Base-by-base conservation (phyloP, 306 rosid genomes). In the Coriaria nepalensis region DNA sequence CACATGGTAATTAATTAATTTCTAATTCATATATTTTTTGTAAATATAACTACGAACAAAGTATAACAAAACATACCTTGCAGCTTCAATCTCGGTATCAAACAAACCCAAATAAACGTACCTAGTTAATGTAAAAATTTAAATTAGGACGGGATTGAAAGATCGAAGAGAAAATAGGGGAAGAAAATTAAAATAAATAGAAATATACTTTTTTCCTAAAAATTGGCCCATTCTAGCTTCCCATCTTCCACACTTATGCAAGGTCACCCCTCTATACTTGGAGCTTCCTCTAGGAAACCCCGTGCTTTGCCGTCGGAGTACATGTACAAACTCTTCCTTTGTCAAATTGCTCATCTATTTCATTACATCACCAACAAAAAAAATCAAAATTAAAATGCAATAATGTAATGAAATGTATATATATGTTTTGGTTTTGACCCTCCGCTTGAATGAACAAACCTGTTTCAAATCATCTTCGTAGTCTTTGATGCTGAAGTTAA, bases 191-290 rank as follows among this genome's bases (percentile, higher is more conserved):
- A 35, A 11, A 36, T 10, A 40, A 37, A 43, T 6, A 52, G 34
- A 47, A 47, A 47, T 13, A 36, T 79, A 90, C 98, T 90, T 90
- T 90, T 85, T 90, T 64, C 98, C 95, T 56, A 90, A 67, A 68
- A 90, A 81, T 62, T 90, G 98, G 50, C 95, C 98, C 98, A 90
- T 90, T 29, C 98, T 56, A 29, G 95, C 95, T 37, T 90, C 98
- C 98, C 98, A 90, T 79, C 98, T 77, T 59, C 98, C 98, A 71
- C 98, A 90, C 66, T 90, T 90, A 47, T 90, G 98, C 80, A 90
- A 73, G 56, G 98, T 90, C 6, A 90, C 98, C 20, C 98, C 98
- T 77, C 98, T 77, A 63, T 77, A 90, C 43, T 90, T 90, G 6
- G 98, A 90, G 77, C 95, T 90, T 37, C 98, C 98, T 59, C 95